These are phyloP conservation scores for Geranium brycei DNA, from an alignment of 345 rosid species.

Conservation along the genomic window DNA sequence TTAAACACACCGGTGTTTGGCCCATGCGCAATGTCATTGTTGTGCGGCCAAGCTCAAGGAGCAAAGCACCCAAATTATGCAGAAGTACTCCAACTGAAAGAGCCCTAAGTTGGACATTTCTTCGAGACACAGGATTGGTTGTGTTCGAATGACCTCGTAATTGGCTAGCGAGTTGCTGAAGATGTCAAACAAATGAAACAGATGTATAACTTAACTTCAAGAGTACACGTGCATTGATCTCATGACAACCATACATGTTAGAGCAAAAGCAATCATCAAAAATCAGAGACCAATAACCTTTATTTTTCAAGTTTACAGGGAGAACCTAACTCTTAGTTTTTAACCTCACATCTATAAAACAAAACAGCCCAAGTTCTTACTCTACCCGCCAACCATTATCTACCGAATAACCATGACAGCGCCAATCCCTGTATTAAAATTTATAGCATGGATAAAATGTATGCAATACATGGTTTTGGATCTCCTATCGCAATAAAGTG, in stretches of 20 bases:
- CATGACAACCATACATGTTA: not conserved
- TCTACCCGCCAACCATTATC: no score
- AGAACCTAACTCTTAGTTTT: no score
- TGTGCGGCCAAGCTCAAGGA: slow-evolving; percentile 53
- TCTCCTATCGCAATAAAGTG: no score
- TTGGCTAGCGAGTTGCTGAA: slow-evolving; percentile 41
- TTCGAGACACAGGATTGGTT: slow-evolving; percentile 31
- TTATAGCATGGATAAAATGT: no score
- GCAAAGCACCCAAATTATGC: slow-evolving; percentile 41
- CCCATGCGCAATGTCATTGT: slow-evolving; percentile 43
- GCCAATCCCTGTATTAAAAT: no score
- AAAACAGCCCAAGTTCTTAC: no score
- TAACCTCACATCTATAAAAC: no score
- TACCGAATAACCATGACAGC: no score
- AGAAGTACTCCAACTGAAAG: slow-evolving; percentile 34
- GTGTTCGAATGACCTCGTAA: slow-evolving; percentile 29
- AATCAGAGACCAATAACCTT: no score
- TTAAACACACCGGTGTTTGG: slow-evolving; percentile 40
- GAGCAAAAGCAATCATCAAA: not conserved
- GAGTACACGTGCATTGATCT: no score
- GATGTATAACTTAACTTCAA: not conserved
- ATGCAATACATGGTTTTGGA: no score
- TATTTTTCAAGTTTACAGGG: no score
- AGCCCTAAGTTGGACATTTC: slow-evolving; percentile 21
- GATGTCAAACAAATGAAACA: slow-evolving; percentile 6